phyloP scores from a whole-genome alignment of 768 basidiomycete genomes.

The Amanita inopinata region DNA sequence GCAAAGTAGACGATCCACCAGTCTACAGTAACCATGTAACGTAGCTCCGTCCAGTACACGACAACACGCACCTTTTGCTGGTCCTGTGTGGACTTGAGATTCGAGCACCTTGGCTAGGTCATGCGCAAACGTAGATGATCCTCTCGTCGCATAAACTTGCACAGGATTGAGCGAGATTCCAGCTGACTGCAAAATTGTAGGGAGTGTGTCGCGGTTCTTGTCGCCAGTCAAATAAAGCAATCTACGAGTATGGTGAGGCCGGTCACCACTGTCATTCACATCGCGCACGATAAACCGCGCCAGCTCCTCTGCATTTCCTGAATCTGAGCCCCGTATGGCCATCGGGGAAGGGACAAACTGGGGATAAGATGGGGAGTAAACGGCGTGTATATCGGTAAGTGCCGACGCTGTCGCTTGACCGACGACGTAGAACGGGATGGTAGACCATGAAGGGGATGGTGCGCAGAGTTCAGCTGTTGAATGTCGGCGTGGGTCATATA shows the following conservation, averaged over 20 bases:
- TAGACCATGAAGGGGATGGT: conserved; percentile 33
- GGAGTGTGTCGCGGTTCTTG: conserved; percentile 70
- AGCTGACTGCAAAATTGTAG: conserved; percentile 35
- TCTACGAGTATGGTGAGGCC: conserved; percentile 10
- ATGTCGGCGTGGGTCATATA: too few relatives aligned
- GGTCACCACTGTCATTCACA: conserved; percentile 9
- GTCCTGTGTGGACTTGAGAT: neutral
- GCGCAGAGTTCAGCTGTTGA: too few relatives aligned
- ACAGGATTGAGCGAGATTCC: conserved; percentile 38
- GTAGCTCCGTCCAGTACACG: neutral
- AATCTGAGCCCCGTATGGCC: conserved; percentile 32
- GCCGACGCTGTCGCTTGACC: conserved; percentile 53
- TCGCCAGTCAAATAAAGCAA: conserved; percentile 79
- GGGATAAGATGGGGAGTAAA: conserved; percentile 9
- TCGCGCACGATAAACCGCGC: conserved; percentile 51
- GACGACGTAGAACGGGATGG: conserved; percentile 70
- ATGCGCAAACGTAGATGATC: conserved; percentile 38
- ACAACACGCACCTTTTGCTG: neutral
- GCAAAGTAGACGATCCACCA: conserved; percentile 78
- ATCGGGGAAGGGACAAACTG: conserved; percentile 18
- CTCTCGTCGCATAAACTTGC: conserved; percentile 64
- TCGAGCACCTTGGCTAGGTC: conserved; percentile 24
- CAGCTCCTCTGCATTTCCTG: conserved; percentile 63
- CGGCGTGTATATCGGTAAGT: conserved; percentile 26
- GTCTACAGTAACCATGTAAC: neutral